Evolutionary conservation across 176 grass and related monocot species (phyloP), one percentile per base, ranked within the genome.

Genomic region (Otatea glauca): DNA sequence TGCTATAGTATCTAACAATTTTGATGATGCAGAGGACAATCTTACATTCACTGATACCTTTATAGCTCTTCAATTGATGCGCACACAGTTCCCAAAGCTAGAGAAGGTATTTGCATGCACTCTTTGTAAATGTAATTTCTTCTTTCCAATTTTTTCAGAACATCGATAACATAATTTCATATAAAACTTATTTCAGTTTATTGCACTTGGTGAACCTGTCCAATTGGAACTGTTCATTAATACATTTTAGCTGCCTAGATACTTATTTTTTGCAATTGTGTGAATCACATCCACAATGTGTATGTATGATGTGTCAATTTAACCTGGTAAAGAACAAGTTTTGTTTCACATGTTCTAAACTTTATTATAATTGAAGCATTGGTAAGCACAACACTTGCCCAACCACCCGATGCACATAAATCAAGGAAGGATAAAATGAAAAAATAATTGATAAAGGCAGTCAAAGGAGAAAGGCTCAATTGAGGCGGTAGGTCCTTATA

Each of bases 31-130:
- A 97, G 94, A 92, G 74, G 88, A 92, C 38, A 74, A 92, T 75
- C 92, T 97, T 86, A 82, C 63, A 53, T 90, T 97, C 74, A 97
- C 64, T 75, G 91, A 97, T 88, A 97, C 91, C 15, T 74, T 87
- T 70, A 83, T 97, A 71, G 94, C 94, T 86, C 94, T 97, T 78
- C 94, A 92, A 76, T 90, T 97, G 82, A 97, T 97, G 94, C 87
- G 79, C 39, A 39, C 89, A 39, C 94, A 97, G 25, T 97, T 97
- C 74, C 94, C 94, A 55, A 97, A 86, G 72, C 37, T 92, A 56
- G 91, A 97, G 54, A 97, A 97, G 89, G 91, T 91, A 86, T 82
- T 81, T 20, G 11, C 38, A 62, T 64, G 38, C 17, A 11, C 50
- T 27, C 32, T 15, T 73, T 77, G 2, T 10, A 53, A 38, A 49